Conservation (phyloP, 441 rosid species). For the Pelargonium cotyledonis region DNA sequence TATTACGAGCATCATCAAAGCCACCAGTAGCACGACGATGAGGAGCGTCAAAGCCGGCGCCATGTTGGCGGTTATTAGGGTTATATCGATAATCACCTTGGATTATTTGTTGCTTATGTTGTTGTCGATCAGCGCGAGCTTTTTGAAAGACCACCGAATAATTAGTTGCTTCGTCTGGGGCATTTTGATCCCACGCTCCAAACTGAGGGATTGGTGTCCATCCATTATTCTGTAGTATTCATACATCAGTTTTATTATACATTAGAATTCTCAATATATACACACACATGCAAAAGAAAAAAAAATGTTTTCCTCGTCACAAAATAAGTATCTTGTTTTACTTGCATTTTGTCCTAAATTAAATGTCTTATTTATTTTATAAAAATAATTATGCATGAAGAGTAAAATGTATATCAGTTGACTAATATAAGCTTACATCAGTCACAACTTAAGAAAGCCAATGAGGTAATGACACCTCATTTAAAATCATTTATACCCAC, state of each 20-base stretch:
- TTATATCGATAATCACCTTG: not conserved
- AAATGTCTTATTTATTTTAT: too few relatives aligned
- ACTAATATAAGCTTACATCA: too few relatives aligned
- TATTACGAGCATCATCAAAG: slow-evolving; percentile 23
- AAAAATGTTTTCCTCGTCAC: too few relatives aligned
- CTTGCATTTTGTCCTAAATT: too few relatives aligned
- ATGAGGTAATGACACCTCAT: too few relatives aligned
- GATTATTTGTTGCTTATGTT: slow-evolving; percentile 29
- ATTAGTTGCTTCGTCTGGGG: slow-evolving; percentile 34
- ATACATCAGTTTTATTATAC: not conserved
- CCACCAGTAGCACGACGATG: slow-evolving; percentile 14
- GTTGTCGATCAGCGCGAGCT: slow-evolving; percentile 66
- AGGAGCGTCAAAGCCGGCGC: too few relatives aligned
- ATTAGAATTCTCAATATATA: not conserved
- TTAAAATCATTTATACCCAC: too few relatives aligned
- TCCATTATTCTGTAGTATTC: slow-evolving; percentile 28
- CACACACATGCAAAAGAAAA: not conserved
- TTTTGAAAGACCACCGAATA: slow-evolving; percentile 62
- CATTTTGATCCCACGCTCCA: slow-evolving; percentile 70
- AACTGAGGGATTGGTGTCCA: slow-evolving; percentile 64
- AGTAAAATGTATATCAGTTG: too few relatives aligned
- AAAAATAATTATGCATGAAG: too few relatives aligned
- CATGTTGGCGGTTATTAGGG: too few relatives aligned
- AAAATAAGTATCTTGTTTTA: too few relatives aligned
- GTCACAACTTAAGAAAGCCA: too few relatives aligned